Base-by-base conservation (phyloP, 495 filamentous ascomycete species). In the Penicillium manginii region DNA sequence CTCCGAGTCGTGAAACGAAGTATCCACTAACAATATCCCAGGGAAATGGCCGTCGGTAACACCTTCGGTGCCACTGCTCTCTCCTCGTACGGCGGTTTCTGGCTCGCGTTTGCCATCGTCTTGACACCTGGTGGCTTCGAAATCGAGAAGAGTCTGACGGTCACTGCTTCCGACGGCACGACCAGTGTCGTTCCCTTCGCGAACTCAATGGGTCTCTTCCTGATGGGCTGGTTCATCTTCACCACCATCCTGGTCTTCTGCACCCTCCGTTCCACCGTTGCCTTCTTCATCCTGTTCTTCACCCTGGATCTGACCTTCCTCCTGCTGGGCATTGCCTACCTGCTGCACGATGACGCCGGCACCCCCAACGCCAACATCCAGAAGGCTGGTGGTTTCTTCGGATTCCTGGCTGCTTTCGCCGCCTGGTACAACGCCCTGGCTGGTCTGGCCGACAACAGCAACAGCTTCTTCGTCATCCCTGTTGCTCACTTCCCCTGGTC, bases 41-140 rank as follows among this genome's bases (percentile, higher is more conserved):
- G 92, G 94, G 94, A 97, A 84, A 96, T 97, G 92, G 94, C 93
- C 55, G 86, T 96, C 9, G 94, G 93, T 59, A 97, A 96, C 85
- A 97, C 94, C 42, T 98, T 98, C 60, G 94, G 92, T 87, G 94
- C 93, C 54, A 98, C 93, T 52, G 94, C 94, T 51, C 84, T 98
- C 61, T 94, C 92, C 10, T 98, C 94, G 6, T 98, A 93, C 73
- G 94, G 94, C 63, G 94, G 93, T 63, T 98, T 98, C 86, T 98
- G 94, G 94, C 80, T 98, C 66, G 83, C 91, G 26, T 93, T 90
- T 70, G 94, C 83, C 64, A 91, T 98, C 78, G 83, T 96, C 66
- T 77, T 96, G 64, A 97, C 93, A 26, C 91, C 92, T 1, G 84
- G 86, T 58, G 89, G 88, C 29, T 89, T 90, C 64, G 68, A 82